Conservation (phyloP, 2,329 filamentous ascomycete genomes). For the Drechslerella coelobrocha region DNA sequence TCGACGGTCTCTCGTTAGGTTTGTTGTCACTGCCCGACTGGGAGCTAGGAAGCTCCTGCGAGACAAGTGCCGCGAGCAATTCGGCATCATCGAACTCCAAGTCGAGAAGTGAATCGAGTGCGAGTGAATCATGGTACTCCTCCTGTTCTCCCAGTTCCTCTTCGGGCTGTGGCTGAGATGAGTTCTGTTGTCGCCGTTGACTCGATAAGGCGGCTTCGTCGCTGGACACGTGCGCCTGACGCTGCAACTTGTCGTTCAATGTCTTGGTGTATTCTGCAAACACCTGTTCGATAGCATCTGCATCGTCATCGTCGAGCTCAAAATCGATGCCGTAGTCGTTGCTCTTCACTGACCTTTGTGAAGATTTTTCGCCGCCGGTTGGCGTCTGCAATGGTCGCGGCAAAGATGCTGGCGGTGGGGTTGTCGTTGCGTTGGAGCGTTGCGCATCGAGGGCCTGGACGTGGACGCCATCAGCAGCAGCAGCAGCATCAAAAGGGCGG, state of each 20-base stretch:
- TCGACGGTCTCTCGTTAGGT: constrained; percentile 8
- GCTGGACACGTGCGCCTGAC: background rate
- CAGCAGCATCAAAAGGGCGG: constrained; percentile 25
- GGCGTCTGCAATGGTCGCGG: constrained; percentile 6
- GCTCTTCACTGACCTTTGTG: constrained; percentile 12
- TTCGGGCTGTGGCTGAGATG: constrained; percentile 15
- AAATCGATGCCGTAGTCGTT: constrained; percentile 47
- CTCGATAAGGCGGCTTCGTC: background rate
- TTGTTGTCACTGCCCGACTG: constrained; percentile 9
- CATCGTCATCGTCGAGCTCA: constrained; percentile 44
- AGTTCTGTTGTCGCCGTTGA: background rate
- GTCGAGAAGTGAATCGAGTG: constrained; percentile 43
- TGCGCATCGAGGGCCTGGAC: no score
- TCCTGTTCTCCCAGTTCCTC: constrained; percentile 28
- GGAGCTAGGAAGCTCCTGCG: constrained; percentile 37
- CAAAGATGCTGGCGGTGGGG: constrained; percentile 2
- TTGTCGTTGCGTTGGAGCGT: background rate
- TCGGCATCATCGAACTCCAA: constrained; percentile 46
- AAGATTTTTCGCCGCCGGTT: constrained; percentile 9
- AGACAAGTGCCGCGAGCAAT: constrained; percentile 38
- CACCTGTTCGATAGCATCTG: constrained; percentile 38
- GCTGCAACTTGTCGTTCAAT: constrained; percentile 12
- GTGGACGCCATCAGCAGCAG: no score
- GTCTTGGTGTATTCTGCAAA: constrained; percentile 36
- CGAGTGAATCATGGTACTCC: constrained; percentile 45